Evolutionary conservation across 2,329 filamentous ascomycete genomes (phyloP).

Genomic region (Talaromyces sp.): DNA sequence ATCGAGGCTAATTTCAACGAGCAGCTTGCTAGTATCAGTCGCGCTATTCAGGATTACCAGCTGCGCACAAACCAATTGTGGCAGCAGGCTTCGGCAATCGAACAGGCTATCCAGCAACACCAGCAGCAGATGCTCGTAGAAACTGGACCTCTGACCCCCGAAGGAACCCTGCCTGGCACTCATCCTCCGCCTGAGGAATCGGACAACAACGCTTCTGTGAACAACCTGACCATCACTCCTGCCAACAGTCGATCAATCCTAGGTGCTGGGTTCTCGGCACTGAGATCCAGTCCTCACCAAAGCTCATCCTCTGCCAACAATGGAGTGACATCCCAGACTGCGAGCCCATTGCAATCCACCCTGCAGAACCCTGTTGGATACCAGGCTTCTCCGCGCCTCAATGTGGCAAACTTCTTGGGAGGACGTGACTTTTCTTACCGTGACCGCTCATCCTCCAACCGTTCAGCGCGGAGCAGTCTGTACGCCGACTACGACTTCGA

Average conservation of each 20-base stretch:
- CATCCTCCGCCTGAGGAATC: slow-evolving; percentile 34
- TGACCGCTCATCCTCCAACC: slow-evolving; percentile 39
- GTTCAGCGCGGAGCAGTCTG: slow-evolving; percentile 33
- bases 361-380: slow-evolving; percentile 25
- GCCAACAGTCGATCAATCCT: slow-evolving; percentile 28
- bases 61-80: slow-evolving; percentile 38
- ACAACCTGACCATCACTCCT: slow-evolving; percentile 23
- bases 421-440: slow-evolving; percentile 26
- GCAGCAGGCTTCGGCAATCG: slow-evolving; percentile 39
- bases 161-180: slow-evolving; percentile 54
- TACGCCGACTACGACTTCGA: slow-evolving; percentile 30
- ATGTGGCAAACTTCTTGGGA: slow-evolving; percentile 26
- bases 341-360: slow-evolving; percentile 28
- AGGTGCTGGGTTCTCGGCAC: slow-evolving; percentile 29
- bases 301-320: slow-evolving; percentile 28
- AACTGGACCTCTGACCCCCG: slow-evolving; percentile 51
- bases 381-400: slow-evolving; percentile 29
- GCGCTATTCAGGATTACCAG: slow-evolving; percentile 40
- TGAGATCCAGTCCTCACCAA: slow-evolving; percentile 32
- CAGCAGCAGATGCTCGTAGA: slow-evolving; percentile 40
- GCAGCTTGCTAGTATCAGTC: slow-evolving; percentile 37
- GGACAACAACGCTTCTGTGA: slow-evolving; percentile 16
- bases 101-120: slow-evolving; percentile 42
- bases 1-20: slow-evolving; percentile 40
- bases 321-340: slow-evolving; percentile 27